These are phyloP conservation scores for Mrakia frigida DNA, from an alignment of 768 basidiomycete species.

Conservation along the genomic window DNA sequence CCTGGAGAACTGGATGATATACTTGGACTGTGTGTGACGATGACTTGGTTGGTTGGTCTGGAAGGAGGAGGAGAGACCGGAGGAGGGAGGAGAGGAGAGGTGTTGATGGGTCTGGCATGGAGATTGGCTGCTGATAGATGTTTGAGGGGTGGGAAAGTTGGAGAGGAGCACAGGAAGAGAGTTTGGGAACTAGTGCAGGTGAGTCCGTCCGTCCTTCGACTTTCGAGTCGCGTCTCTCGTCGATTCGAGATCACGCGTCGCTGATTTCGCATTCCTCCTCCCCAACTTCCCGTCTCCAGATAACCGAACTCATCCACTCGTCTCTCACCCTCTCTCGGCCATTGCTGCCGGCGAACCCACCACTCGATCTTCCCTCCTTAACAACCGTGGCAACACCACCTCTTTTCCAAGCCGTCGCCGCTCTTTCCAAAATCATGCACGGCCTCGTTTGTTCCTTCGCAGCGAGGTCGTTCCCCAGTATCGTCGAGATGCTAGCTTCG, in stretches of 20 bases:
- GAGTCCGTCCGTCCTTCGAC: neutral
- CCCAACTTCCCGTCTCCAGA: neutral
- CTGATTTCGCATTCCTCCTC: neutral
- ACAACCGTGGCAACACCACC: neutral
- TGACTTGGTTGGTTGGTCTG: neutral
- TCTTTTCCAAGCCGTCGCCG: neutral
- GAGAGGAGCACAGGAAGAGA: neutral
- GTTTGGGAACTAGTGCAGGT: constrained; percentile 12
- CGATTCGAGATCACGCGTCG: neutral
- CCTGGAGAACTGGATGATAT: neutral
- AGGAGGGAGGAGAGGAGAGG: neutral
- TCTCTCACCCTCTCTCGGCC: neutral
- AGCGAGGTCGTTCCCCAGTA: neutral
- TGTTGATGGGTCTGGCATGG: neutral
- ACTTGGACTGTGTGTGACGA: neutral
- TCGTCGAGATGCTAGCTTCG: neutral
- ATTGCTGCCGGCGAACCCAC: neutral
- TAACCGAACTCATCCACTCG: neutral
- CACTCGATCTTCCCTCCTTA: neutral
- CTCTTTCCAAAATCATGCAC: neutral
- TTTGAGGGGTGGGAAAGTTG: neutral
- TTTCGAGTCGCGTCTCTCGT: neutral
- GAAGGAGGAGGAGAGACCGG: neutral
- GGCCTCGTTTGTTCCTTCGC: neutral
- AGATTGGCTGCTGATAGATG: neutral